These are phyloP conservation scores for Eimeria necatrix DNA, from an alignment of 169 alveolate species.

Conservation along the genomic window DNA sequence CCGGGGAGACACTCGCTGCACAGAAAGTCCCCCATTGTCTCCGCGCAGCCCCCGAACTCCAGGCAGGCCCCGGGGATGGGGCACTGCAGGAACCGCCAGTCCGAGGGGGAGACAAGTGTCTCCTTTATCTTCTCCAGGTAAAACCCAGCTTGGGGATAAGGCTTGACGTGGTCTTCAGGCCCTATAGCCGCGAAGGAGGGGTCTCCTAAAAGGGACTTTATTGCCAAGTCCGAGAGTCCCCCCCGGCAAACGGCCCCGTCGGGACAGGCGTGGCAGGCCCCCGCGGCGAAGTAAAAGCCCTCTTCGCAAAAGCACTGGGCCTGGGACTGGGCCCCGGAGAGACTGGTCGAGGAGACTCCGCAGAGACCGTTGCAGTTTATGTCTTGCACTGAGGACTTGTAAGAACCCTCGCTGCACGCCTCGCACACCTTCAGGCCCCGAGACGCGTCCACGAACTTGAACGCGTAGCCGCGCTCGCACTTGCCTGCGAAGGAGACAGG, in stretches of 20 bases:
- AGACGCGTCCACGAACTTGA: slow-evolving; percentile 56
- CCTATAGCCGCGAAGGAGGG: slow-evolving; percentile 82
- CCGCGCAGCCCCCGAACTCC: slow-evolving; percentile 87
- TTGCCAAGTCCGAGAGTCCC: slow-evolving; percentile 83
- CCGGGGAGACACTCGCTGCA: slow-evolving; percentile 91
- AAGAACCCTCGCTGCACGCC: slow-evolving; percentile 89
- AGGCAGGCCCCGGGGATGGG: slow-evolving; percentile 90
- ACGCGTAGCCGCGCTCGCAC: slow-evolving; percentile 90
- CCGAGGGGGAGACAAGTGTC: slow-evolving; percentile 86
- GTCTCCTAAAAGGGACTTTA: slow-evolving; percentile 62
- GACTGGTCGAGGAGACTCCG: slow-evolving; percentile 88
- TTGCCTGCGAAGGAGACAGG: too few species aligned
- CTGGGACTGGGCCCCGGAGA: slow-evolving; percentile 88
- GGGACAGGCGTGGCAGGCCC: slow-evolving; percentile 88
- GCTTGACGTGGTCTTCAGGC: slow-evolving; percentile 88
- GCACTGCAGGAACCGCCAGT: slow-evolving; percentile 90
- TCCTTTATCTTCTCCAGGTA: slow-evolving; percentile 86
- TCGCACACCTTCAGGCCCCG: slow-evolving; percentile 82
- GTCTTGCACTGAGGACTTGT: slow-evolving; percentile 90
- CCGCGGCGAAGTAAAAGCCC: slow-evolving; percentile 88
- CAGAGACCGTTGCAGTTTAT: slow-evolving; percentile 89
- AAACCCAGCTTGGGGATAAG: slow-evolving; percentile 88
- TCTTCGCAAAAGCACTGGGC: slow-evolving; percentile 90
- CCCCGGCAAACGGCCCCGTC: slow-evolving; percentile 91
- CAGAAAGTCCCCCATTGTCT: slow-evolving; percentile 88